phyloP scores from a whole-genome alignment of 2,329 filamentous ascomycete species.

The Macrophomina tecta region DNA sequence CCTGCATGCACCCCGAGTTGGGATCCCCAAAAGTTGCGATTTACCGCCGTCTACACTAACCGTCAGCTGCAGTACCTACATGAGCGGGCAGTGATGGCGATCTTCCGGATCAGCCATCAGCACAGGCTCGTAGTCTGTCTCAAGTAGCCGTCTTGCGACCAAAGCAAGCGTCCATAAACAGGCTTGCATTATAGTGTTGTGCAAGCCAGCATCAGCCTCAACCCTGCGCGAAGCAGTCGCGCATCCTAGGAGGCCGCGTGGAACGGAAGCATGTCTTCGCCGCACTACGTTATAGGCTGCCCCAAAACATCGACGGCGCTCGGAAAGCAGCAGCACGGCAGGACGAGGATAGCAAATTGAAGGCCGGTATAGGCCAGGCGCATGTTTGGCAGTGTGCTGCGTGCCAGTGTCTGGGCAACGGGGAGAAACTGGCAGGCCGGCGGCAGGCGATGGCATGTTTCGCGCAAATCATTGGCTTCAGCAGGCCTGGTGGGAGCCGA shows the following conservation, averaged over 20 bases:
- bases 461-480: constrained; percentile 18
- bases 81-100: constrained; percentile 7
- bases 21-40: not conserved
- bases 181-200: not conserved
- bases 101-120: constrained; percentile 18
- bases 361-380: not conserved
- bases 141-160: constrained; percentile 3
- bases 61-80: not conserved
- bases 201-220: not conserved
- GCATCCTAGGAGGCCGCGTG: not conserved
- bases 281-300: not conserved
- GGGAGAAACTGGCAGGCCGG: not conserved
- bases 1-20: no score
- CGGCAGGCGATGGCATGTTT: constrained; percentile 21
- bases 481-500: not conserved
- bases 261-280: not conserved
- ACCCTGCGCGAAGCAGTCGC: constrained; percentile 7
- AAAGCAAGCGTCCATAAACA: not conserved
- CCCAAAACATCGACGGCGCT: not conserved
- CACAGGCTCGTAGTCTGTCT: constrained; percentile 17
- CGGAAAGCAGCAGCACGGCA: not conserved
- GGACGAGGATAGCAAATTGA: not conserved
- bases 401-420: not conserved
- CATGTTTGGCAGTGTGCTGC: not conserved
- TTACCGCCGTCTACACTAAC: not conserved